Percentiles rank a stretch among this genome's conserved stretches.
These are phyloP conservation scores for Isabelozyma gotoi DNA, from an alignment of 805 yeast genomes.

Conservation along the genomic window DNA sequence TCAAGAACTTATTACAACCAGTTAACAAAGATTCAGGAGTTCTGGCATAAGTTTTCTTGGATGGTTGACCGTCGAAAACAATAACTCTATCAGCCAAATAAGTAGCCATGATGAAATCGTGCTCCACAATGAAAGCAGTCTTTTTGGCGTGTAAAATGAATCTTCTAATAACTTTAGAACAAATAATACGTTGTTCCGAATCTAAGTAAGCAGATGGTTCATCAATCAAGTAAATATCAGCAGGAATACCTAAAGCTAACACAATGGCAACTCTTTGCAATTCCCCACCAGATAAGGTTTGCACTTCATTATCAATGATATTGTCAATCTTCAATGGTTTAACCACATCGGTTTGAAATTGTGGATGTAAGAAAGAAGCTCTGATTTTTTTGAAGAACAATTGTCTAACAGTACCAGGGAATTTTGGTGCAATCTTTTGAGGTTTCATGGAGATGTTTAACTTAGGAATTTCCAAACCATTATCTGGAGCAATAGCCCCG, in stretches of 20 bases:
- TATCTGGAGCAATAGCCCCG: slow-evolving; percentile 88
- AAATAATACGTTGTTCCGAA: slow-evolving; percentile 98
- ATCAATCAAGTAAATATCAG: slow-evolving; percentile 95
- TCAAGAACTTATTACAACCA: slow-evolving; percentile 95
- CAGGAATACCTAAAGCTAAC: slow-evolving; percentile 87
- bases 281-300: slow-evolving; percentile 98
- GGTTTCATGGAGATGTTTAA: slow-evolving; percentile 97
- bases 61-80: slow-evolving; percentile 95
- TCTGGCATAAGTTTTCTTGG: slow-evolving; percentile 80
- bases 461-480: slow-evolving; percentile 75
- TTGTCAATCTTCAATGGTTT: slow-evolving; percentile 93
- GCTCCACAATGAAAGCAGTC: slow-evolving; percentile 99
- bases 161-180: slow-evolving; percentile 97
- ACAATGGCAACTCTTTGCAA: slow-evolving; percentile 99
- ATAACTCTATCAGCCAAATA: slow-evolving; percentile 98
- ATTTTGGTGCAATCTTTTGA: slow-evolving; percentile 97
- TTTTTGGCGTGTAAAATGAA: slow-evolving; percentile 94
- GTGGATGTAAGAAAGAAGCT: slow-evolving; percentile 91
- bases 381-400: slow-evolving; percentile 94
- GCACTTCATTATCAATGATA: slow-evolving; percentile 96
- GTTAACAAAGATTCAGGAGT: slow-evolving; percentile 91
- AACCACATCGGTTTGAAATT: slow-evolving; percentile 96
- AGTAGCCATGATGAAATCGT: slow-evolving; percentile 99
- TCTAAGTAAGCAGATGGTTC: slow-evolving; percentile 99
- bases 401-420: slow-evolving; percentile 98